phyloP scores from a whole-genome alignment of 1,284 basidiomycete species.

The Ceratobasidium sp. region DNA sequence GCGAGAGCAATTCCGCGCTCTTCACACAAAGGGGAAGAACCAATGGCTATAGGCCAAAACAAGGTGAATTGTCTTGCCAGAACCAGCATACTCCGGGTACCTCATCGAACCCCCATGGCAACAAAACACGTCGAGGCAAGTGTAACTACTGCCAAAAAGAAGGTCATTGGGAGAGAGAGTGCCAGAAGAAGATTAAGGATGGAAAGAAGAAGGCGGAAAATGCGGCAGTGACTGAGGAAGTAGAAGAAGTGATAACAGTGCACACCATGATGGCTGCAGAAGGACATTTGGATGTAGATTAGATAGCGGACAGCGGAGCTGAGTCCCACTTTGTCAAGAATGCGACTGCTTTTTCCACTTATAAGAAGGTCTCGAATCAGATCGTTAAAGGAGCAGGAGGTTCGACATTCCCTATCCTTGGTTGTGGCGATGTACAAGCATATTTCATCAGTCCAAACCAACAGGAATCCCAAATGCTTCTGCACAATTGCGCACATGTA shows the following conservation, averaged over 20 bases:
- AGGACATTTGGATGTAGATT: neutral
- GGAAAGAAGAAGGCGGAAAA: neutral
- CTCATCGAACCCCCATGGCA: too few species aligned
- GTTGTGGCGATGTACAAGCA: neutral
- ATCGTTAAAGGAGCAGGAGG: neutral
- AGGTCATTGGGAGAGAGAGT: constrained; percentile 10
- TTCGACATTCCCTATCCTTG: neutral
- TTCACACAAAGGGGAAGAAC: neutral
- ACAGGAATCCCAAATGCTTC: neutral
- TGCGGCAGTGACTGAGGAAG: neutral
- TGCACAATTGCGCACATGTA: neutral
- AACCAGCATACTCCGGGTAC: too few species aligned
- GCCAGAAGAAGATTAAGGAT: neutral
- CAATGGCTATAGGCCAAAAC: neutral
- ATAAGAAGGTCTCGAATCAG: neutral
- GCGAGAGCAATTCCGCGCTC: neutral
- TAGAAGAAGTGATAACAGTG: neutral
- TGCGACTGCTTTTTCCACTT: neutral
- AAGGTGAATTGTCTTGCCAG: too few species aligned
- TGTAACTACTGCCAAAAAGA: neutral
- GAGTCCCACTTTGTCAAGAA: neutral
- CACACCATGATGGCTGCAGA: too few species aligned
- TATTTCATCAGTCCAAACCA: neutral
- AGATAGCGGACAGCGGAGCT: neutral
- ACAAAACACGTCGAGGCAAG: neutral